Conservation (phyloP, 1,284 basidiomycete genomes). For the Ceratobasidium sp. region DNA sequence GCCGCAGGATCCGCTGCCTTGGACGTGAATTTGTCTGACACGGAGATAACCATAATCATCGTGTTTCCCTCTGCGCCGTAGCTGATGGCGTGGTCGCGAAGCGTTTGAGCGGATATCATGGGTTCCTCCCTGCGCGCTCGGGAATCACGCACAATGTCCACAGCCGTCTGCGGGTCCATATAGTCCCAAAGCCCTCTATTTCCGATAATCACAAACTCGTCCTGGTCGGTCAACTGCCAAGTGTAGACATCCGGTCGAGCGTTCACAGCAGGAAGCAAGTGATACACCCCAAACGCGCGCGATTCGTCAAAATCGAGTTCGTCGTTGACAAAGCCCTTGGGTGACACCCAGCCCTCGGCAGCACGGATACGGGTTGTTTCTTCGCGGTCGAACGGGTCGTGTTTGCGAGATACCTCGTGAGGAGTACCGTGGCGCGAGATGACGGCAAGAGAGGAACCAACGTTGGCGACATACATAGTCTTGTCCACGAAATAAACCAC, state of each 20-base stretch:
- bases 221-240: constrained; percentile 80
- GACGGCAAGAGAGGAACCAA: constrained; percentile 90
- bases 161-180: constrained; percentile 94
- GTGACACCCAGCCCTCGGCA: constrained; percentile 96
- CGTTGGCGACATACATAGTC: constrained; percentile 91
- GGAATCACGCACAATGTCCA: constrained; percentile 84
- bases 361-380: constrained; percentile 90
- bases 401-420: constrained; percentile 79
- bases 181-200: constrained; percentile 95
- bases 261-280: constrained; percentile 91
- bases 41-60: constrained; percentile 97
- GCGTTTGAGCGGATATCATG: constrained; percentile 97
- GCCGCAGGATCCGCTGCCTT: constrained; percentile 52
- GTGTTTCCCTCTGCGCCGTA: constrained; percentile 95
- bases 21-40: constrained; percentile 81
- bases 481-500: constrained; percentile 86
- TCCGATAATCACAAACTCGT: constrained; percentile 97
- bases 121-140: constrained; percentile 83
- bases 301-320: constrained; percentile 81
- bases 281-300: constrained; percentile 93
- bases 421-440: constrained; percentile 86
- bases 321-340: constrained; percentile 93
- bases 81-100: constrained; percentile 96
- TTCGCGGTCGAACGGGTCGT: constrained; percentile 89
- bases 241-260: constrained; percentile 82